Conservation (phyloP, 768 basidiomycete species). For the Candolleomyces aberdarensis region DNA sequence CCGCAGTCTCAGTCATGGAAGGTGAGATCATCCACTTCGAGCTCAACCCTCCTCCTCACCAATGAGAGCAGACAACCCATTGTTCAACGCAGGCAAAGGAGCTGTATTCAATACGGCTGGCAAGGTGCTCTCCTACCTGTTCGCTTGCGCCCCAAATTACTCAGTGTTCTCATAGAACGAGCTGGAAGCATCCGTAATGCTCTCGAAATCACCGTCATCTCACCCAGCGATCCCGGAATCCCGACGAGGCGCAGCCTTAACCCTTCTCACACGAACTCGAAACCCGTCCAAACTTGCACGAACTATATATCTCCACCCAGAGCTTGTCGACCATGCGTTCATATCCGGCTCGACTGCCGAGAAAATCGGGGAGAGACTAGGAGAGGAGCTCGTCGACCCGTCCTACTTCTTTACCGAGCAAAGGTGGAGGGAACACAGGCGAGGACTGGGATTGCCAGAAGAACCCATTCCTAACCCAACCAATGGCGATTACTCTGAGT, state of each 20-base stretch:
- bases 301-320: conserved; percentile 67
- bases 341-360: conserved; percentile 69
- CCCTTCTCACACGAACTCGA: conserved; percentile 61
- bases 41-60: background rate
- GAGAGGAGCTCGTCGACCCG: conserved; percentile 59
- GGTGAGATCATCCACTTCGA: conserved; percentile 33
- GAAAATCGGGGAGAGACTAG: conserved; percentile 50
- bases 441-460: conserved; percentile 71
- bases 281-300: conserved; percentile 75
- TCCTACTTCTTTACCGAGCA: conserved; percentile 76
- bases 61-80: conserved; percentile 52
- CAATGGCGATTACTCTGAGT: too few relatives aligned
- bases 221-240: conserved; percentile 55
- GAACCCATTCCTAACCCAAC: conserved; percentile 44
- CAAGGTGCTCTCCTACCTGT: conserved; percentile 44
- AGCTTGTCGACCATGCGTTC: conserved; percentile 62
- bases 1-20: conserved; percentile 73
- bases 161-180: conserved; percentile 52
- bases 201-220: conserved; percentile 70
- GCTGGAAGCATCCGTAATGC: conserved; percentile 77
- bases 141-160: too few relatives aligned
- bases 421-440: conserved; percentile 76
- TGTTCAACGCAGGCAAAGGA: conserved; percentile 80
- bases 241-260: conserved; percentile 61
- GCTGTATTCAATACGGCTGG: conserved; percentile 81